Conservation (phyloP, 1,284 basidiomycete species). For the Ustilago vetiveriae region DNA sequence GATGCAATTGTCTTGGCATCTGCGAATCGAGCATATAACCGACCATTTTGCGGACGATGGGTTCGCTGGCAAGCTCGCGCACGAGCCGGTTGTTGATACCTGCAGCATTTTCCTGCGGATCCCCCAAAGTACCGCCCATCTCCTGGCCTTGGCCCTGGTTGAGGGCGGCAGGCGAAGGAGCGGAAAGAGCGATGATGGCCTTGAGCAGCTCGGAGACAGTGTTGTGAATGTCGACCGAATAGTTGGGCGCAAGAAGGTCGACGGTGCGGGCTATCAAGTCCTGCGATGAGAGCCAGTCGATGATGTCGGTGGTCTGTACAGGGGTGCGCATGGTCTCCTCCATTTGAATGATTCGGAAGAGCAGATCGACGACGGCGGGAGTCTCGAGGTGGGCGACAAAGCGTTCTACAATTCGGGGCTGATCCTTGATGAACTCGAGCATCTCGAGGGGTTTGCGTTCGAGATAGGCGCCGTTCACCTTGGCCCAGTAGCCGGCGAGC, state of each 20-base stretch:
- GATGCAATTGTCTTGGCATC: slow-evolving; percentile 37
- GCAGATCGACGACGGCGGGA: slow-evolving; percentile 88
- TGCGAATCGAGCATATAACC: slow-evolving; percentile 80
- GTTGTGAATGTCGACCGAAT: slow-evolving; percentile 82
- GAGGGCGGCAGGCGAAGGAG: slow-evolving; percentile 78
- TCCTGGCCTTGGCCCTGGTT: slow-evolving; percentile 66
- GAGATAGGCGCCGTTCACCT: slow-evolving; percentile 86
- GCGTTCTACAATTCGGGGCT: slow-evolving; percentile 83
- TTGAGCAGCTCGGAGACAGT: slow-evolving; percentile 92
- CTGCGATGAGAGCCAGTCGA: slow-evolving; percentile 89
- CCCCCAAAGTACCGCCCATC: slow-evolving; percentile 40
- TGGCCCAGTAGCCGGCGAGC: slow-evolving; percentile 73
- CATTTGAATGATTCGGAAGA: slow-evolving; percentile 89
- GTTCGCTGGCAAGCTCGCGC: slow-evolving; percentile 83
- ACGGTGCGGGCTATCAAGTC: slow-evolving; percentile 84
- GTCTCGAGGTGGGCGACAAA: slow-evolving; percentile 87
- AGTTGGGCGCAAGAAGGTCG: slow-evolving; percentile 81
- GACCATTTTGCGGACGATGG: slow-evolving; percentile 78
- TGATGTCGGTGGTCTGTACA: slow-evolving; percentile 76
- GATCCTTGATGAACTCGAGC: slow-evolving; percentile 86
- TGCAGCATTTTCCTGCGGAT: slow-evolving; percentile 41
- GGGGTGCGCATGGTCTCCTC: slow-evolving; percentile 79
- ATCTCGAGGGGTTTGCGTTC: slow-evolving; percentile 92
- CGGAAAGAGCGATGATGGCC: slow-evolving; percentile 91
- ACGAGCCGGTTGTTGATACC: slow-evolving; percentile 78